Evolutionary conservation across 192 early-diverging fungal genomes (phyloP).

Genomic region (Backusella luteola): DNA sequence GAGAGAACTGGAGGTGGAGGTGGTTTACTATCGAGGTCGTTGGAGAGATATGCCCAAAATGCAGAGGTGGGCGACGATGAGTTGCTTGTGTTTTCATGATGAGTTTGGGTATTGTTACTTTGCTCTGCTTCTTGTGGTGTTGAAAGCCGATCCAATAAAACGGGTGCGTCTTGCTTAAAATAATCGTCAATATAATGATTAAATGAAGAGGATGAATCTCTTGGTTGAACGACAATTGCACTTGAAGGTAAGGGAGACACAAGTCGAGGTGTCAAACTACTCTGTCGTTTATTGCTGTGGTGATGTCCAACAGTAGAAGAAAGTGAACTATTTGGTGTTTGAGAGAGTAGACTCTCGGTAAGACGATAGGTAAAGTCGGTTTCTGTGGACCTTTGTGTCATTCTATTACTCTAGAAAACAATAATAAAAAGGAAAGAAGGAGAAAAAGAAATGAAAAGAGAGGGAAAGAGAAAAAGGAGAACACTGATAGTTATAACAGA

Average conservation of each 20-base stretch:
- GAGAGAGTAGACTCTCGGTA: conserved; percentile 8
- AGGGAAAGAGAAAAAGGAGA: neutral
- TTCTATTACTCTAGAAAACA: neutral
- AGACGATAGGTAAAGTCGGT: neutral
- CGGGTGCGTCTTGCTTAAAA: neutral
- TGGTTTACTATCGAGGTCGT: neutral
- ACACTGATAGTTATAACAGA: neutral
- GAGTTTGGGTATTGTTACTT: neutral
- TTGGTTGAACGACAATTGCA: neutral
- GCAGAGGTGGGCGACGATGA: neutral
- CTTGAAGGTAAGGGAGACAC: neutral
- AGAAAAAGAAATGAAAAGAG: neutral
- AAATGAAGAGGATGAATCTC: neutral
- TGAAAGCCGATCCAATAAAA: neutral
- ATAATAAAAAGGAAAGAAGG: neutral
- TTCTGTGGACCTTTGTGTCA: neutral
- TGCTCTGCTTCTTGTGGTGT: neutral
- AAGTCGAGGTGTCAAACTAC: neutral
- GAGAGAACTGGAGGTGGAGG: neutral
- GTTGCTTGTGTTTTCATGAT: neutral
- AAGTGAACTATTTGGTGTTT: conserved; percentile 1
- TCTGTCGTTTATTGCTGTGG: neutral
- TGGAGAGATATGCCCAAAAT: neutral
- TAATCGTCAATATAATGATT: neutral
- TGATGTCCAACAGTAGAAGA: neutral